These are phyloP conservation scores for Alternaria sp. DNA, from an alignment of 2,329 filamentous ascomycete species.

Conservation along the genomic window DNA sequence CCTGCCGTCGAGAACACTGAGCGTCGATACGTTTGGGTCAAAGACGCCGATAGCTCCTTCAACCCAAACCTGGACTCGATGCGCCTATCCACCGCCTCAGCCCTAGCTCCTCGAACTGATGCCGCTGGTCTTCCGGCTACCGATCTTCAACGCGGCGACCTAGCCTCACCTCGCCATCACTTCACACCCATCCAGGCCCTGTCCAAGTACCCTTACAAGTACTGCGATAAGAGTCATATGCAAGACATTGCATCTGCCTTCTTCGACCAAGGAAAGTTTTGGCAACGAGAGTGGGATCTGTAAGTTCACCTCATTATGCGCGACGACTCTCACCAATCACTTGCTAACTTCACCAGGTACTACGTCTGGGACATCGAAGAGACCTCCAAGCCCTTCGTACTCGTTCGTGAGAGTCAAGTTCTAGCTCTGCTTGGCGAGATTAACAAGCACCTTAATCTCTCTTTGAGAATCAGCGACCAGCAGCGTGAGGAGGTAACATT, in stretches of 20 bases:
- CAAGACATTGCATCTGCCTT: slow-evolving; percentile 60
- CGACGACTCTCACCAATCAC: neutral
- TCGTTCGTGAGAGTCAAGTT: slow-evolving; percentile 73
- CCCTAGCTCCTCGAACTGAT: neutral
- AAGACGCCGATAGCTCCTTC: slow-evolving; percentile 30
- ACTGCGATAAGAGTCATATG: slow-evolving; percentile 56
- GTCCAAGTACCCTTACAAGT: slow-evolving; percentile 64
- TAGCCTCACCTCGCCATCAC: slow-evolving; percentile 40
- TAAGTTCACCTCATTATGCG: slow-evolving; percentile 61
- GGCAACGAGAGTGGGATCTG: slow-evolving; percentile 74
- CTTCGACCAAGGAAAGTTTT: slow-evolving; percentile 66
- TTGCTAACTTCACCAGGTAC: slow-evolving; percentile 57
- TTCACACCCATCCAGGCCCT: slow-evolving; percentile 57
- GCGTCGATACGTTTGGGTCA: slow-evolving; percentile 27
- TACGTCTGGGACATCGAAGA: slow-evolving; percentile 63
- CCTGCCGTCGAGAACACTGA: slow-evolving; percentile 16
- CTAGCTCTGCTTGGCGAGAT: slow-evolving; percentile 68
- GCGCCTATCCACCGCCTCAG: slow-evolving; percentile 7
- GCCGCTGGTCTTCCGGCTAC: slow-evolving; percentile 17
- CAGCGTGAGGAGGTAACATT: slow-evolving; percentile 48
- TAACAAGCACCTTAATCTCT: slow-evolving; percentile 61
- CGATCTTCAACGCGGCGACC: slow-evolving; percentile 36
- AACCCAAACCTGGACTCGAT: slow-evolving; percentile 27
- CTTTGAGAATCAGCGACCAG: slow-evolving; percentile 64
- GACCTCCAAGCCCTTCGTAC: slow-evolving; percentile 61